These are phyloP conservation scores for Penicillium chermesinum DNA, from an alignment of 495 filamentous ascomycete genomes.

Conservation along the genomic window DNA sequence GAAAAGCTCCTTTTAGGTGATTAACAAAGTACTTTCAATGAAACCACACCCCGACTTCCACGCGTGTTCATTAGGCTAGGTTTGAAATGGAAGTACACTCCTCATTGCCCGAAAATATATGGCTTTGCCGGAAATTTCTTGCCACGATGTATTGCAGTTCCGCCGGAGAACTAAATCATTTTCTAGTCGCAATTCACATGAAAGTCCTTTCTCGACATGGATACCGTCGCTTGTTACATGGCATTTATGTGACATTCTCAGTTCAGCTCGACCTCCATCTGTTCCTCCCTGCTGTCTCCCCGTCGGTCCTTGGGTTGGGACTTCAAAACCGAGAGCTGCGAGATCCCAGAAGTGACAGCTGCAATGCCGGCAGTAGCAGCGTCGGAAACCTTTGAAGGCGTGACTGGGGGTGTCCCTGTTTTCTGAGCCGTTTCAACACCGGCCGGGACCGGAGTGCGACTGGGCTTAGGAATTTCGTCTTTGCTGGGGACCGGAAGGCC, in stretches of 20 bases:
- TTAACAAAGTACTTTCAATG: no score
- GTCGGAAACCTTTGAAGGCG: conserved; percentile 19
- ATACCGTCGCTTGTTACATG: no score
- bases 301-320: conserved; percentile 18
- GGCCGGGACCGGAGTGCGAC: conserved; percentile 34
- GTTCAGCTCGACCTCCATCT: conserved; percentile 48
- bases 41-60: no score
- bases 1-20: no score
- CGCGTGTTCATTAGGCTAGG: no score
- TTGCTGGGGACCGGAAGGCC: conserved; percentile 8
- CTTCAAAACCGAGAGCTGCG: conserved; percentile 33
- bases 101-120: no score
- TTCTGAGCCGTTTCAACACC: conserved; percentile 45
- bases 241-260: conserved; percentile 20
- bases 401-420: conserved; percentile 21
- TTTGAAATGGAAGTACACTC: no score
- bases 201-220: neutral
- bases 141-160: conserved; percentile 1
- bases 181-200: neutral
- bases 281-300: conserved; percentile 19
- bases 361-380: conserved; percentile 30
- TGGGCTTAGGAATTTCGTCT: conserved; percentile 17
- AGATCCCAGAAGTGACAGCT: conserved; percentile 38
- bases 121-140: neutral
- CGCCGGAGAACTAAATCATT: neutral